phyloP scores from a whole-genome alignment of 257 asterid species.

The Misopates orontium region DNA sequence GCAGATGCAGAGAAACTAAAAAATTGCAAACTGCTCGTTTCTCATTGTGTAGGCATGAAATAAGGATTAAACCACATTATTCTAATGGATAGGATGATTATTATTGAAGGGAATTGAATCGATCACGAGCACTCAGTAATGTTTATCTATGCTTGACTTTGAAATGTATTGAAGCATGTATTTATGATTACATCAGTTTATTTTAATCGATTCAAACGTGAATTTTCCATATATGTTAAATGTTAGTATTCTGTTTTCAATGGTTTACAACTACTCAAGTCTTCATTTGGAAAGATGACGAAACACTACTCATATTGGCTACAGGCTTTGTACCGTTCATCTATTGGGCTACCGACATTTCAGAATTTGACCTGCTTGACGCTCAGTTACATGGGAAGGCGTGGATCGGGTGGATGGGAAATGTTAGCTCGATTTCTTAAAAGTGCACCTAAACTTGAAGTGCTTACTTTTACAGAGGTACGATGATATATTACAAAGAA shows the following conservation, averaged over 20 bases:
- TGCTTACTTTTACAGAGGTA: not conserved
- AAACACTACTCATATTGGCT: not conserved
- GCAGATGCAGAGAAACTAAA: no score
- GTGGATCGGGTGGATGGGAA: not conserved
- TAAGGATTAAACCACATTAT: no score
- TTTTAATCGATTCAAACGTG: not conserved
- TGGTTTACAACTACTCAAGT: no score
- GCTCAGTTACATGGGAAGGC: not conserved
- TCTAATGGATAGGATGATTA: no score
- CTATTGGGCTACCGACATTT: not conserved
- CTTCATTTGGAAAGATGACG: not conserved
- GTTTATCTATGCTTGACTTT: not conserved
- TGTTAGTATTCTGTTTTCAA: not conserved
- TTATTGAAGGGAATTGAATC: no score
- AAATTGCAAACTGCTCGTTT: no score
- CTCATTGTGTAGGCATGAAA: no score
- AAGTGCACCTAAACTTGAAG: not conserved
- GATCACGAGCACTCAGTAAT: no score
- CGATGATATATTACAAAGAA: not conserved
- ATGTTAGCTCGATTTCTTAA: not conserved
- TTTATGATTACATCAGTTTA: not conserved
- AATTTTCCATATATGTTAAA: not conserved
- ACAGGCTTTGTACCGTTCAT: conserved; percentile 6
- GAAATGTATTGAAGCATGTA: not conserved
- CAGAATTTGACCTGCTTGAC: not conserved